Percentiles rank a stretch among this genome's conserved stretches.
These are phyloP conservation scores for Cucumis cinereus DNA, from an alignment of 306 rosid genomes.

Conservation along the genomic window DNA sequence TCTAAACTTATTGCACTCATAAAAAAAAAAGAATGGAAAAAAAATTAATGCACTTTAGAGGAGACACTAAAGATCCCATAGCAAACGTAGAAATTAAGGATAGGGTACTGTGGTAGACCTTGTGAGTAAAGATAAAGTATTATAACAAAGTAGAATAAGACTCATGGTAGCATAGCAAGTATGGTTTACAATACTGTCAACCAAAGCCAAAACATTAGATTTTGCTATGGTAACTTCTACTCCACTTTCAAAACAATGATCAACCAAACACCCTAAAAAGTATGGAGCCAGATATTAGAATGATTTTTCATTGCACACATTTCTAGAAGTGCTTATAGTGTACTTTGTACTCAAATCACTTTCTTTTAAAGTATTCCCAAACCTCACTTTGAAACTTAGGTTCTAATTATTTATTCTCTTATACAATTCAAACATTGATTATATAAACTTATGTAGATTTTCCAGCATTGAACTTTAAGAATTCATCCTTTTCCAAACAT, in stretches of 20 bases:
- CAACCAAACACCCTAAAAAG: too few species aligned
- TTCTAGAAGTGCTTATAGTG: background rate
- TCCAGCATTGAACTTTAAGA: background rate
- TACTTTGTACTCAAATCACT: background rate
- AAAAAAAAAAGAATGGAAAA: too few species aligned
- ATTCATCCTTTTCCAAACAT: background rate
- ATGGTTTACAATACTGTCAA: background rate
- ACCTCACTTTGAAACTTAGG: background rate
- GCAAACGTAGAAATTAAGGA: background rate
- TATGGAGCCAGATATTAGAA: background rate
- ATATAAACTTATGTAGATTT: background rate
- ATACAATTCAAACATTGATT: background rate
- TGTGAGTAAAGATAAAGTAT: background rate
- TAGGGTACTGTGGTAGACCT: too few species aligned
- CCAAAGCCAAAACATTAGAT: background rate
- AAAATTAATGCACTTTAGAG: background rate
- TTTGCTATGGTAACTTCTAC: too few species aligned
- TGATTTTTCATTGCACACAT: background rate
- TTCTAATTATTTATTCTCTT: background rate
- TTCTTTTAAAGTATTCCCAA: background rate
- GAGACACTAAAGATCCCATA: background rate
- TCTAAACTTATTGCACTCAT: too few species aligned
- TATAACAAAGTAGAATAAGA: background rate
- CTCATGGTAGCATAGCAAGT: background rate
- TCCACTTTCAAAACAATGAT: too few species aligned